These are phyloP conservation scores for Drechslera avenae DNA, from an alignment of 2,329 filamentous ascomycete genomes.

Conservation along the genomic window DNA sequence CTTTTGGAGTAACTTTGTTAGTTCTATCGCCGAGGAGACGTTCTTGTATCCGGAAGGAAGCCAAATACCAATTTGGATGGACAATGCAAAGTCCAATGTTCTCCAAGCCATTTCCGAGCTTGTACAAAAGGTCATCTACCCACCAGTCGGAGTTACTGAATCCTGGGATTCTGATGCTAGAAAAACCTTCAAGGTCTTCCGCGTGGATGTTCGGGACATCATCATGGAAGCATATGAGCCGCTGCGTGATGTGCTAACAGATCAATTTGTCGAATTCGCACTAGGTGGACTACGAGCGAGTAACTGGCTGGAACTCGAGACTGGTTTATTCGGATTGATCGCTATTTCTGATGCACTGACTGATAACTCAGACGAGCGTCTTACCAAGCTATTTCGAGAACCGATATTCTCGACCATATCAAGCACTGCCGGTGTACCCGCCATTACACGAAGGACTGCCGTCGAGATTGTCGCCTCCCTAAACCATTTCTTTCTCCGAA, in stretches of 20 bases:
- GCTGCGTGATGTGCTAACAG: slow-evolving; percentile 54
- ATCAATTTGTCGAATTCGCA: slow-evolving; percentile 54
- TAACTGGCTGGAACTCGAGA: slow-evolving; percentile 58
- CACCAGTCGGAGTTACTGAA: slow-evolving; percentile 61
- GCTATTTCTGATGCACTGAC: slow-evolving; percentile 69
- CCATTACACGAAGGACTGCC: slow-evolving; percentile 69
- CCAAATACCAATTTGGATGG: slow-evolving; percentile 60
- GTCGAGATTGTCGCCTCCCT: slow-evolving; percentile 74
- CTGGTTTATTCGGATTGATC: slow-evolving; percentile 65
- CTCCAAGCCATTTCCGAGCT: slow-evolving; percentile 69
- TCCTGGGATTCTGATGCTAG: slow-evolving; percentile 74
- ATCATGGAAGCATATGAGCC: slow-evolving; percentile 71
- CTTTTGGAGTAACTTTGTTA: slow-evolving; percentile 80
- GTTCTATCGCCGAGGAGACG: slow-evolving; percentile 65
- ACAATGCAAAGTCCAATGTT: slow-evolving; percentile 62
- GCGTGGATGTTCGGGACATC: slow-evolving; percentile 79
- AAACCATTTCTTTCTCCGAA: slow-evolving; percentile 75
- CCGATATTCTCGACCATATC: slow-evolving; percentile 60
- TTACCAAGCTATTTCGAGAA: slow-evolving; percentile 68
- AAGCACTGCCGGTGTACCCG: slow-evolving; percentile 58
- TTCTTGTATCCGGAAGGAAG: slow-evolving; percentile 39
- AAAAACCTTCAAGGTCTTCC: slow-evolving; percentile 70
- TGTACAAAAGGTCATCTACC: slow-evolving; percentile 72
- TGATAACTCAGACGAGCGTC: slow-evolving; percentile 63
- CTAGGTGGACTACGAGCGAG: slow-evolving; percentile 48